Evolutionary conservation across 495 filamentous ascomycete species (phyloP), one percentile per base, ranked within the genome.

Genomic region (Penicillium desertorum): DNA sequence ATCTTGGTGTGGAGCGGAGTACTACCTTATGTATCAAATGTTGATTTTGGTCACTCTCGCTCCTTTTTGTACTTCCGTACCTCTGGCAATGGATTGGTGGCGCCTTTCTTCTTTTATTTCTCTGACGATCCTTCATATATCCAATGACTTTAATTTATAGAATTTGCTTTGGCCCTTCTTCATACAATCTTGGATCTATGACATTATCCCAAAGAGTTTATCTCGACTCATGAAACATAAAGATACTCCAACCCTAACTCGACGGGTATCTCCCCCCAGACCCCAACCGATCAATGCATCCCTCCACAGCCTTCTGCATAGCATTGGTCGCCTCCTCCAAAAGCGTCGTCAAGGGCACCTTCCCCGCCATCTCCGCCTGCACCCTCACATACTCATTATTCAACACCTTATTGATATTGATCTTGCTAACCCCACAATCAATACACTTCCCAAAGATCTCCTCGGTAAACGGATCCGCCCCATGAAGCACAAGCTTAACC

Each of bases 371-470:
- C 76, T 89, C 86, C 59, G 79, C 72, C 79, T 84, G 81, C 42
- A 86, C 82, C 58, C 77, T 70, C 42, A 82, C 78, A 67, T 87
- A 92, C 67, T 82, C 81, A 63, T 83, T 81, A 69, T 91, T 90
- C 78, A 94, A 79, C 45, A 88, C 83, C 73, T 90, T 88, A 69
- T 94, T 92, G 57, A 92, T 87, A 74, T 94, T 94, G 58, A 89
- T 76, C 76, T 92, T 91, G 41, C 81, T 81, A 51, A 92, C 85
- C 2, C 89, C 89, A 51, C 76, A 80, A 37, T 76, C 79, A 66
- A 94, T 89, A 64, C 86, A 90, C 65, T 80, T 77, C 47, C 75
- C 64, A 57, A 89, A 88, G 36, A 88, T 88, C 56, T 81, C 81
- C 72, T 85, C 73, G 17, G 82, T 83, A 64, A 91, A 92, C 0